These are phyloP conservation scores for Aurantiochytrium sp. DNA, from an alignment of 108 stramenopile genomes.

Conservation along the genomic window DNA sequence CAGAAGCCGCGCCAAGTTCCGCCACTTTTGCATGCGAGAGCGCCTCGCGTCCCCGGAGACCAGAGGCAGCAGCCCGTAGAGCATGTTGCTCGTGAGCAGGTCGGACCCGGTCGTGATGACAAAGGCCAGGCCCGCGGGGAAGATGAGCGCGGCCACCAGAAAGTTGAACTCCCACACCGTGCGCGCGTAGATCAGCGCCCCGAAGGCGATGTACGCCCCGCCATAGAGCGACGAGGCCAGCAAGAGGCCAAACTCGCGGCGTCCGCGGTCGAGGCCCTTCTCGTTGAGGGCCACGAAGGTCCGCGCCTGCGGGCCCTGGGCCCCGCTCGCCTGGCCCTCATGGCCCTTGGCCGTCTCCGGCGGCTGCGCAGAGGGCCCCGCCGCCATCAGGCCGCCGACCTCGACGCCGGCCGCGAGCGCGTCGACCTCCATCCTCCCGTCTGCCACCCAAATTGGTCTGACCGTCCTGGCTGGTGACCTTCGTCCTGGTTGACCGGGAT, in stretches of 20 bases:
- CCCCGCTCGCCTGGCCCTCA: background rate
- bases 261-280: background rate
- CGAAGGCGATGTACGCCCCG: background rate
- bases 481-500: too few relatives aligned
- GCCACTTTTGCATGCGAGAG: background rate
- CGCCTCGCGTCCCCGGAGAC: background rate
- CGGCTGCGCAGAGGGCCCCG: too few relatives aligned
- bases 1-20: background rate
- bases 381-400: too few relatives aligned
- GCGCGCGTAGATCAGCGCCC: background rate
- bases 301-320: background rate
- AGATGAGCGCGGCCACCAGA: background rate
- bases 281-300: background rate
- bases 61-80: background rate
- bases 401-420: too few relatives aligned
- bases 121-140: background rate
- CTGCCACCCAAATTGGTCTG: too few relatives aligned
- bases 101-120: background rate
- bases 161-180: background rate
- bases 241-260: background rate
- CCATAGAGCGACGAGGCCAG: background rate
- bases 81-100: slow-evolving; percentile 18
- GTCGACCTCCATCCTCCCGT: too few relatives aligned
- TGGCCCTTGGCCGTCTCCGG: background rate
- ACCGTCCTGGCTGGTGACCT: too few relatives aligned